Base-by-base conservation (phyloP, 495 filamentous ascomycete species). In the Friedmanniomyces simplex region DNA sequence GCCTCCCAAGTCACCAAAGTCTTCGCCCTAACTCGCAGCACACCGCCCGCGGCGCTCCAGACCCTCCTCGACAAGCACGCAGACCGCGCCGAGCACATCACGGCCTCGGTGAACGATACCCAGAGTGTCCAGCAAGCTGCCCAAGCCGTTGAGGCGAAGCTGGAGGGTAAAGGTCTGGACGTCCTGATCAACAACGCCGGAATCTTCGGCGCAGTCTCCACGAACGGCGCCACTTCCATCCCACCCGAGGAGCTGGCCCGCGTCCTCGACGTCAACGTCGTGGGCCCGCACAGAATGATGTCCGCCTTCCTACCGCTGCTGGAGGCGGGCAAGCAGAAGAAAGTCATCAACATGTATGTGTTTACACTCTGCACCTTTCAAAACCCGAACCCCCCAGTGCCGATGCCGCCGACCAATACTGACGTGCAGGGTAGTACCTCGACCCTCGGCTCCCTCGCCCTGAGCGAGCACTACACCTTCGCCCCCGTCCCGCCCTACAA, bases 101-200 rank as follows among this genome's bases (percentile, higher is more conserved):
- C 47, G 20, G 61, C 58, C 30, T 57, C 61, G 13, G 61, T 65
- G n/a, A 47, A 59, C 28, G 55, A 55, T 16, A 21, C 16, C 37
- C 25, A 51, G 1, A 32, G 34, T 10, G 52, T 60, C 24, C 36
- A 65, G 21, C 21, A 43, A 28, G 59, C 60, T 21, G 63, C 63
- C 30, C 54, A 59, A 0, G 41, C 34, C 16, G 58, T 36, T 6
- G 39, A 48, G 7, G 48, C 57, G 0, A 26, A 49, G 22, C 30
- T 68, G 26, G 42, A 50, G 1, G 52, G 30, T 37, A 53, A 53
- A 21, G 50, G n/a, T 21, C 36, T 68, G 24, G 66, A 68, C 41
- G 36, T 63, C 37, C 56, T 68, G 39, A 58, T 68, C 52, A 58
- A 63, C 36, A 68, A 68, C 50, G 66, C 61, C 22, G 66, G 54